Evolutionary conservation across 225 moss, liverwort and hornwort genomes (phyloP).

Genomic region (Sphagnum tenellum): DNA sequence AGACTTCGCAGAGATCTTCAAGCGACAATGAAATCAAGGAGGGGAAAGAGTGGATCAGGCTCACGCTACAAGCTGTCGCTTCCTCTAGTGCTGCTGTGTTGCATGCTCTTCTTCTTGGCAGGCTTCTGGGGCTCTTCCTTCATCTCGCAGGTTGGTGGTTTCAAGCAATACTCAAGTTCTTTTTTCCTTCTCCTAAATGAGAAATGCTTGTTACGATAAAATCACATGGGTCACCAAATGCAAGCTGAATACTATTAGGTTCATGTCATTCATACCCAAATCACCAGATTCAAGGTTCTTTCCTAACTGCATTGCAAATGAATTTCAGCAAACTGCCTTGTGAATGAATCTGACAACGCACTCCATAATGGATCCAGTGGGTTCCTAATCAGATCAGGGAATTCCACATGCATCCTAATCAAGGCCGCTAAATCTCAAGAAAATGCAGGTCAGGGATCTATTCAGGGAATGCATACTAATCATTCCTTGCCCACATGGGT

Average conservation of each 20-base stretch:
- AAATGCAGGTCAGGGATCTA: too few species aligned
- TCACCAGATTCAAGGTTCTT: not conserved
- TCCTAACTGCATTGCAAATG: not conserved
- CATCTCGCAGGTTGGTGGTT: slow-evolving; percentile 40
- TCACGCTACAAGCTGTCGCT: slow-evolving; percentile 51
- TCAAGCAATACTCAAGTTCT: not conserved
- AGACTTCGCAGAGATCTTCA: too few species aligned
- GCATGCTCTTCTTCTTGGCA: slow-evolving; percentile 65
- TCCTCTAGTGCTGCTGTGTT: slow-evolving; percentile 61
- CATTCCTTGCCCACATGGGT: too few species aligned
- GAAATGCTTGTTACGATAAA: not conserved
- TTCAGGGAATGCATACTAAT: too few species aligned
- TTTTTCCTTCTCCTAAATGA: not conserved
- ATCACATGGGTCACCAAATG: too few species aligned
- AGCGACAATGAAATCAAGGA: slow-evolving; percentile 41
- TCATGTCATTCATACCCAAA: too few species aligned
- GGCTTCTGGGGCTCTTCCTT: slow-evolving; percentile 60
- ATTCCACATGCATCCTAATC: too few species aligned
- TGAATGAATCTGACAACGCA: too few species aligned
- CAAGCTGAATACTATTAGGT: too few species aligned
- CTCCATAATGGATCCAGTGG: too few species aligned
- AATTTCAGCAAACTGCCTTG: not conserved
- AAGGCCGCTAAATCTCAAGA: too few species aligned
- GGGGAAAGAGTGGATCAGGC: slow-evolving; percentile 41
- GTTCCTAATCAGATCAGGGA: too few species aligned